Conservation (phyloP, 2,329 filamentous ascomycete genomes). For the Acephala macrosclerotiorum region DNA sequence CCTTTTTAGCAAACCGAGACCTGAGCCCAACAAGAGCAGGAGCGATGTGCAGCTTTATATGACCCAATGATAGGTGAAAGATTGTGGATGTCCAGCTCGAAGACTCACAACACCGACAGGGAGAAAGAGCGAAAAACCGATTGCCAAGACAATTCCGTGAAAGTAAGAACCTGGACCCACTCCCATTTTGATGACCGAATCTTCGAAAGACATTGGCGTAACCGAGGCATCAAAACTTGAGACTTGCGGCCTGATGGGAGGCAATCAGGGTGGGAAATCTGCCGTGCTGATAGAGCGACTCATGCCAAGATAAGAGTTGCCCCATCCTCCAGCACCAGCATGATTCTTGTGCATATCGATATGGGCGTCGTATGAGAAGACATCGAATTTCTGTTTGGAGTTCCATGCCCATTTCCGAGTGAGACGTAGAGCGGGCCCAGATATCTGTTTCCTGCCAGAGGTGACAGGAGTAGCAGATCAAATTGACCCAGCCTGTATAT, state of each 20-base stretch:
- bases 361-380: constrained; percentile 7
- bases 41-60: neutral
- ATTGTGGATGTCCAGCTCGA: neutral
- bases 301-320: neutral
- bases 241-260: neutral
- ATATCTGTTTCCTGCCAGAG: neutral
- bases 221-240: neutral
- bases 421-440: neutral
- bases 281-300: constrained; percentile 1
- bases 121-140: neutral
- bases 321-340: constrained; percentile 1
- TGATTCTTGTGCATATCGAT: neutral
- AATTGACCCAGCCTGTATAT: neutral
- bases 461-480: constrained; percentile 4
- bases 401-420: constrained; percentile 11
- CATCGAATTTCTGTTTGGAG: neutral
- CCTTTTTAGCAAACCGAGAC: neutral
- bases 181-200: neutral
- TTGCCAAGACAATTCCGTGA: neutral
- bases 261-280: neutral
- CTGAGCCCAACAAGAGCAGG: neutral
- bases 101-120: neutral
- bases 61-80: neutral
- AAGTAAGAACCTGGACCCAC: neutral
- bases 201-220: neutral